phyloP scores from a whole-genome alignment of 148 eudicot species.

The Fallopia convolvulus region DNA sequence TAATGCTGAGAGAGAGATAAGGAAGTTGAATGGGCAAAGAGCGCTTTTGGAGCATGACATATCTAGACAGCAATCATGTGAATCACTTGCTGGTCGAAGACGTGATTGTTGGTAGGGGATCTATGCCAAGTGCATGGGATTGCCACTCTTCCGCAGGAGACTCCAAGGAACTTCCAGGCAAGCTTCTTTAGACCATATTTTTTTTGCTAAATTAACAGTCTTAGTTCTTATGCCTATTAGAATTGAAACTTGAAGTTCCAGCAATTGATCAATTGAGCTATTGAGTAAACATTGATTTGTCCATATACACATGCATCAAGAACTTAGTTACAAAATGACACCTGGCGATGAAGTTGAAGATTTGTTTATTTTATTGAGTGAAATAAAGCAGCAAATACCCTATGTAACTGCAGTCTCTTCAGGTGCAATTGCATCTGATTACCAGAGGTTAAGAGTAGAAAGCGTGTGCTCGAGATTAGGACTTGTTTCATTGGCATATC shows the following conservation, averaged over 20 bases:
- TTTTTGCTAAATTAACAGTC: background rate
- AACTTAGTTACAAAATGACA: constrained; percentile 70
- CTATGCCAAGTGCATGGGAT: constrained; percentile 93
- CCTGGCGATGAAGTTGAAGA: constrained; percentile 99
- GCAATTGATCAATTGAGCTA: background rate
- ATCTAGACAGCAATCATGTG: constrained; percentile 23
- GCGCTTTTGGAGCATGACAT: constrained; percentile 83
- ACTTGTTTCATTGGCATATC: constrained; percentile 84
- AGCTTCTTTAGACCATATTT: constrained; percentile 35
- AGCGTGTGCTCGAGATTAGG: constrained; percentile 91
- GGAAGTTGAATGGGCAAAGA: constrained; percentile 64
- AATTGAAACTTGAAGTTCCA: background rate
- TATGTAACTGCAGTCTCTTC: constrained; percentile 74
- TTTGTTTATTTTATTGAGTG: constrained; percentile 66
- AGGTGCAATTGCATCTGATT: constrained; percentile 98
- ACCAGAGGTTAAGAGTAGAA: constrained; percentile 93
- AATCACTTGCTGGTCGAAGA: constrained; percentile 64
- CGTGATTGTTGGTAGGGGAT: no score
- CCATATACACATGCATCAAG: constrained; percentile 50
- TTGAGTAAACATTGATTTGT: background rate
- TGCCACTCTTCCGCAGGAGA: constrained; percentile 80
- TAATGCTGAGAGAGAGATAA: constrained; percentile 76
- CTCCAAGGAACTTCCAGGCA: constrained; percentile 97
- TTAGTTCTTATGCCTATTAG: background rate
- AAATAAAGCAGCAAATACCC: constrained; percentile 75